Evolutionary conservation across 2,329 filamentous ascomycete genomes (phyloP).

Genomic region (Phialemoniopsis sp.): DNA sequence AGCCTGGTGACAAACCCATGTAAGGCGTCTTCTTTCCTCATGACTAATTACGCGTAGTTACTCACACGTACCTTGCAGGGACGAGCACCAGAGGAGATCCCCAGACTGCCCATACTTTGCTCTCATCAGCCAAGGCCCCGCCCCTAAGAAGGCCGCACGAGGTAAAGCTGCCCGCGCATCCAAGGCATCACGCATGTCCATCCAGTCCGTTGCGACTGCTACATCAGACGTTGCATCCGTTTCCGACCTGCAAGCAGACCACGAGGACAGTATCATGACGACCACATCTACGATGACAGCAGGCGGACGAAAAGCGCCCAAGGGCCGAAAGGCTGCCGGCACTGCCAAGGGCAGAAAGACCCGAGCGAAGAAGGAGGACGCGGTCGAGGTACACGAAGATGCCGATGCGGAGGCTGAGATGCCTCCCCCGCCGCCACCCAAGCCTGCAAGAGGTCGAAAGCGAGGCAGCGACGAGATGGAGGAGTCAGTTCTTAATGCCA

Average conservation of each 20-base stretch:
- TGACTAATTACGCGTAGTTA: not conserved
- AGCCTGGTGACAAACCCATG: constrained; percentile 85
- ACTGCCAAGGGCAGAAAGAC: constrained; percentile 41
- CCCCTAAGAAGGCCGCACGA: constrained; percentile 50
- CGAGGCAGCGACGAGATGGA: constrained; percentile 57
- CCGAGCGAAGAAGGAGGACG: constrained; percentile 49
- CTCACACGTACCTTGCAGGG: constrained; percentile 38
- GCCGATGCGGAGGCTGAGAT: constrained; percentile 21
- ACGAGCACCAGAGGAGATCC: constrained; percentile 80
- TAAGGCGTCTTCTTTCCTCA: constrained; percentile 39
- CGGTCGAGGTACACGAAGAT: constrained; percentile 40
- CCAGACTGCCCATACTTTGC: constrained; percentile 80
- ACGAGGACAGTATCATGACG: constrained; percentile 57
- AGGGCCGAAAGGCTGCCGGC: constrained; percentile 50
- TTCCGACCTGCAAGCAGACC: constrained; percentile 41
- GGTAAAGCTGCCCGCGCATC: constrained; percentile 56
- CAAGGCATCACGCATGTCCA: constrained; percentile 64
- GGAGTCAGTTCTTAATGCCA: constrained; percentile 35
- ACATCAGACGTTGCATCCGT: constrained; percentile 45
- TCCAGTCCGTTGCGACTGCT: constrained; percentile 49
- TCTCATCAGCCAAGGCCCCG: constrained; percentile 54
- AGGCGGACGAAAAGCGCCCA: constrained; percentile 44
- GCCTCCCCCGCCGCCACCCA: constrained; percentile 27
- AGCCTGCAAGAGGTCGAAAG: constrained; percentile 54
- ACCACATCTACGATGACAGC: constrained; percentile 55